Evolutionary conservation across 768 basidiomycete species (phyloP).

Genomic region (Royoungia palumana): DNA sequence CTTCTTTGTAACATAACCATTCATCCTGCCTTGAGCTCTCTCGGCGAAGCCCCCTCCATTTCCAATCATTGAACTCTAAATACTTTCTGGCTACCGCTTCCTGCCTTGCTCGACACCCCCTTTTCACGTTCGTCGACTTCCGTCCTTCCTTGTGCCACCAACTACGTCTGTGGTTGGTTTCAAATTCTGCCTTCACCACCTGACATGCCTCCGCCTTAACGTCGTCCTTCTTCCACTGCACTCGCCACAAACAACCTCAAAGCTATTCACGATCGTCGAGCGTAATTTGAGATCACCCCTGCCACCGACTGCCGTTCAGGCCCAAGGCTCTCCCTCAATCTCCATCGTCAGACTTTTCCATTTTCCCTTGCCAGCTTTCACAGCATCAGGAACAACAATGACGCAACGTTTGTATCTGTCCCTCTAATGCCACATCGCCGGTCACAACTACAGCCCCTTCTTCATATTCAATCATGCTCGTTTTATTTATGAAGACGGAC

Average conservation of each 20-base stretch:
- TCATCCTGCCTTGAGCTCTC: conserved; percentile 9
- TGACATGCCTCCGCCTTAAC: neutral
- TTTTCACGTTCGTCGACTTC: conserved; percentile 9
- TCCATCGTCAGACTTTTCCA: conserved; percentile 12
- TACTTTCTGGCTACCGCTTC: neutral
- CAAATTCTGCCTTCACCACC: conserved; percentile 4
- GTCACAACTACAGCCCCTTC: neutral
- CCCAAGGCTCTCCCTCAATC: conserved; percentile 14
- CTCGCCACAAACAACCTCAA: neutral
- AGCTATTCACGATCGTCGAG: conserved; percentile 1
- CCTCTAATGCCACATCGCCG: conserved; percentile 16
- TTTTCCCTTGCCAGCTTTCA: conserved; percentile 10
- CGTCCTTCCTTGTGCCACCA: neutral
- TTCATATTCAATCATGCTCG: too few relatives aligned
- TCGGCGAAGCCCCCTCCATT: conserved; percentile 19
- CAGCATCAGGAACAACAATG: conserved; percentile 7
- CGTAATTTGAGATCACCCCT: conserved; percentile 10
- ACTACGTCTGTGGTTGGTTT: conserved; percentile 5
- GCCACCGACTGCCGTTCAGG: neutral
- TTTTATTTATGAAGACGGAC: too few relatives aligned
- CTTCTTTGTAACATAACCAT: conserved; percentile 7
- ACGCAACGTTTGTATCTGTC: conserved; percentile 7
- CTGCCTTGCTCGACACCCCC: neutral
- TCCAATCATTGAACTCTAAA: conserved; percentile 27
- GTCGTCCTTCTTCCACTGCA: neutral